A percentile compares a stretch with the other conserved stretches of the same genome.
phyloP scores from a whole-genome alignment of 257 asterid species.

The Paraleonurus japonicus region DNA sequence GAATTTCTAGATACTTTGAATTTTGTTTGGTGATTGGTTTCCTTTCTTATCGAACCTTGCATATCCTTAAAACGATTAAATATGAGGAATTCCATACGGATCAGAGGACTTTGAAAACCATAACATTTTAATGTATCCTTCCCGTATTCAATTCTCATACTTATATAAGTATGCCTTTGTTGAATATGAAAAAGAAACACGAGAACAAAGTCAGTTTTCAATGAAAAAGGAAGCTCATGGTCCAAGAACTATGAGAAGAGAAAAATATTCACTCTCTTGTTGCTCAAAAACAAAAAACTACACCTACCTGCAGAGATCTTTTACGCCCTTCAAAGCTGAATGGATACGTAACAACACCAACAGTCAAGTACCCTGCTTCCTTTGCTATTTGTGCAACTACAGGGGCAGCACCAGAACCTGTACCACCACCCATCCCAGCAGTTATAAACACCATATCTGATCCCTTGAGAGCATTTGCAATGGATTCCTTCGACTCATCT shows the following conservation, averaged over 20 bases:
- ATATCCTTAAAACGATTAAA: not conserved
- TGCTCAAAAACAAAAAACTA: slow-evolving; percentile 18
- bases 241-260: slow-evolving; percentile 15
- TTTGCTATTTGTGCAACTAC: slow-evolving; percentile 90
- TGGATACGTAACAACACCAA: slow-evolving; percentile 96
- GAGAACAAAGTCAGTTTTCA: not conserved
- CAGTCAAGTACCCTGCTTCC: slow-evolving; percentile 95
- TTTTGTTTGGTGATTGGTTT: not conserved
- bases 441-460: slow-evolving; percentile 99
- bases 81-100: not conserved
- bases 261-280: not conserved
- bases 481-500: slow-evolving; percentile 92
- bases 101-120: slow-evolving; percentile 1
- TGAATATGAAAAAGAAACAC: not conserved
- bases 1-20: not conserved
- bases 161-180: not conserved
- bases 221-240: not conserved
- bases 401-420: slow-evolving; percentile 99
- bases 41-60: not conserved
- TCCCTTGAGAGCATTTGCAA: slow-evolving; percentile 84
- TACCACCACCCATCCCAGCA: slow-evolving; percentile 99
- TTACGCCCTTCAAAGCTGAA: slow-evolving; percentile 99
- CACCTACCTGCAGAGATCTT: slow-evolving; percentile 79
- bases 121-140: not conserved
- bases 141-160: not conserved